Base-by-base conservation (phyloP, 192 early-diverging fungal species). In the Coemansia furcata region DNA sequence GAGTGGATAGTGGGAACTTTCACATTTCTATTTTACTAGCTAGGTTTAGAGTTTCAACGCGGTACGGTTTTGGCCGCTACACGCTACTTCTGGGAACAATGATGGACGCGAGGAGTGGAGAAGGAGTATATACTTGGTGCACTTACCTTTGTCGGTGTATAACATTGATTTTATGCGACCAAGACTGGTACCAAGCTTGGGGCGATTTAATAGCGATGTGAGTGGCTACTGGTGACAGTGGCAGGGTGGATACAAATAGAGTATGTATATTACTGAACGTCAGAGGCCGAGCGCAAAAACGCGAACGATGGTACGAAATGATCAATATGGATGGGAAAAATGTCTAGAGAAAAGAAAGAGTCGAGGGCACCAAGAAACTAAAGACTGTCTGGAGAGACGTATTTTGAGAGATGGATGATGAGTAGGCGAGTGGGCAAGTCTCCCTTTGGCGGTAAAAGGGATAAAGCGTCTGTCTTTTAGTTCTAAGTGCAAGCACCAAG, bases 71-170 rank as follows among this genome's bases (percentile, higher is more conserved):
- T 46, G 39, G 39, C 11, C 39, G 39, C 39, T 40, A 12, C 39
- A 12, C 14, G 0, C 39, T 3, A 37, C 36, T 37, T 37, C 9
- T 37, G 5, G 36, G 9, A 37, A 37, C 23, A 26, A 26, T 1
- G 23, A 37, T 40, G 39, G 3, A 11, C 2, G 39, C 0, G 23
- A 9, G 23, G 61, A 44, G 55, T 62, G 61, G 17, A 44, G 30
- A 32, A 39, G 36, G 35, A 3, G 37, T 46, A 42, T 63, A 39
- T 44, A 46, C 42, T 33, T 40, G 14, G 33, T 46, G 61, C 0
- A 29, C 61, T 58, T 78, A 78, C 77, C 77, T 78, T 61, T 78
- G 39, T 78, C 77, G 15, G 67, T 70, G 44, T 78, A 78, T 67
- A 68, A 57, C 63, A 69, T 50, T 50, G 47, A 19, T 50, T 50